phyloP scores from a whole-genome alignment of 1,284 basidiomycete genomes.

The Tilletia caries region DNA sequence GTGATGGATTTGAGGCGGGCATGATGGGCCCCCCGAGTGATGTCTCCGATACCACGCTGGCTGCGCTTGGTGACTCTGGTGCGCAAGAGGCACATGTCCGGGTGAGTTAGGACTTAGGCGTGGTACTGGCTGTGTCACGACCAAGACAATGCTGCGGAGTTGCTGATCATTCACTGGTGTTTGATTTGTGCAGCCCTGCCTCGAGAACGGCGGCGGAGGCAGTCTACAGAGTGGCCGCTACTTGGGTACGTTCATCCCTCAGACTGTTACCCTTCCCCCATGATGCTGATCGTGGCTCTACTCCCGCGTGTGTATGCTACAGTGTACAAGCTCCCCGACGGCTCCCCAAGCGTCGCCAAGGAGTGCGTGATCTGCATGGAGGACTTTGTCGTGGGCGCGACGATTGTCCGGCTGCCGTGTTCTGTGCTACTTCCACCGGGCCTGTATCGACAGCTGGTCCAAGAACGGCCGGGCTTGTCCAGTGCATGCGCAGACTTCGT shows the following conservation, averaged over 20 bases:
- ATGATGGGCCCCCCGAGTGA: slow-evolving; percentile 32
- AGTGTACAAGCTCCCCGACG: slow-evolving; percentile 55
- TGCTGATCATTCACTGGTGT: no score
- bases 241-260: slow-evolving; percentile 56
- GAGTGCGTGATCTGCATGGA: slow-evolving; percentile 79
- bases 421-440: slow-evolving; percentile 87
- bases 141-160: no score
- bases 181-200: no score
- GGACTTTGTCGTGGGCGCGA: slow-evolving; percentile 70
- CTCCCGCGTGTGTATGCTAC: no score
- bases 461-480: slow-evolving; percentile 69
- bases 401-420: slow-evolving; percentile 78
- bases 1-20: background rate
- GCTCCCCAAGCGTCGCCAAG: slow-evolving; percentile 49
- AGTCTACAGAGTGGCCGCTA: slow-evolving; percentile 72
- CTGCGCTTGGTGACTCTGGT: slow-evolving; percentile 64
- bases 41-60: slow-evolving; percentile 63
- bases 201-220: slow-evolving; percentile 69
- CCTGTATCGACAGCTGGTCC: slow-evolving; percentile 57
- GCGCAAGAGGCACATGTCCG: slow-evolving; percentile 72
- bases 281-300: no score
- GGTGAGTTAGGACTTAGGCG: no score
- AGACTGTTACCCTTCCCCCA: no score
- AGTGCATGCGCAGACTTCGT: slow-evolving; percentile 68
- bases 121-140: no score